These are phyloP conservation scores for Dryadomyces sulphureus DNA, from an alignment of 2,329 filamentous ascomycete species.

Conservation along the genomic window DNA sequence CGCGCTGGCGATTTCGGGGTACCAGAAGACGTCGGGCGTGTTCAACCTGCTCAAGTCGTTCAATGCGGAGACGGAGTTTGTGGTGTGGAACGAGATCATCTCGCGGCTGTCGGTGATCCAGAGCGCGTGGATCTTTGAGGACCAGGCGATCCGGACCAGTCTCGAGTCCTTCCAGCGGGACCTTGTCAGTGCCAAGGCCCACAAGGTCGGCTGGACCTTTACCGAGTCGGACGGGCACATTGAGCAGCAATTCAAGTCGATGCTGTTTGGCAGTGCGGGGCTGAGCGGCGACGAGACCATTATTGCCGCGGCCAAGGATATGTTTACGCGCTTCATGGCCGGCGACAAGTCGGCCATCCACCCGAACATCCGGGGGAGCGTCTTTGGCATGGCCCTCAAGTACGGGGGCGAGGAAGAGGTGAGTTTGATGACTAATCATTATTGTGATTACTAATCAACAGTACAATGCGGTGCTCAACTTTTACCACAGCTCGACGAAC, in stretches of 20 bases:
- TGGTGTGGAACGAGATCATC: slow-evolving; percentile 90
- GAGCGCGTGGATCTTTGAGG: slow-evolving; percentile 79
- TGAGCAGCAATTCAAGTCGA: slow-evolving; percentile 83
- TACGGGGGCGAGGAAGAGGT: slow-evolving; percentile 75
- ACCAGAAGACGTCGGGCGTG: slow-evolving; percentile 84
- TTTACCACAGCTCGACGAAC: slow-evolving; percentile 60
- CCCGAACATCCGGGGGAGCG: slow-evolving; percentile 76
- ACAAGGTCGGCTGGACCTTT: slow-evolving; percentile 81
- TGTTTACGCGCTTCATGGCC: slow-evolving; percentile 72
- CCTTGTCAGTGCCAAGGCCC: slow-evolving; percentile 63
- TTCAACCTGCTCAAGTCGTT: slow-evolving; percentile 77
- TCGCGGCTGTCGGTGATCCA: slow-evolving; percentile 66
- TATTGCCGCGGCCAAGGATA: slow-evolving; percentile 68
- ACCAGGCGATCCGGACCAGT: slow-evolving; percentile 55
- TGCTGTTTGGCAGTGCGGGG: slow-evolving; percentile 77
- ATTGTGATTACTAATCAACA: slow-evolving; percentile 15
- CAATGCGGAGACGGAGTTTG: slow-evolving; percentile 70
- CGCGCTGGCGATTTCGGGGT: slow-evolving; percentile 76
- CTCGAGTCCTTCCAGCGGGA: slow-evolving; percentile 73
- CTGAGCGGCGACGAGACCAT: slow-evolving; percentile 65
- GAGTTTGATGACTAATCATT: slow-evolving; percentile 15
- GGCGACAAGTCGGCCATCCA: slow-evolving; percentile 75
- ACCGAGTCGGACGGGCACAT: slow-evolving; percentile 74
- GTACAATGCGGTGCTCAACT: slow-evolving; percentile 64
- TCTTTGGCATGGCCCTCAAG: slow-evolving; percentile 72